These are phyloP conservation scores for Cnidoscolus chayamansa DNA, from an alignment of 441 rosid species.

Conservation along the genomic window DNA sequence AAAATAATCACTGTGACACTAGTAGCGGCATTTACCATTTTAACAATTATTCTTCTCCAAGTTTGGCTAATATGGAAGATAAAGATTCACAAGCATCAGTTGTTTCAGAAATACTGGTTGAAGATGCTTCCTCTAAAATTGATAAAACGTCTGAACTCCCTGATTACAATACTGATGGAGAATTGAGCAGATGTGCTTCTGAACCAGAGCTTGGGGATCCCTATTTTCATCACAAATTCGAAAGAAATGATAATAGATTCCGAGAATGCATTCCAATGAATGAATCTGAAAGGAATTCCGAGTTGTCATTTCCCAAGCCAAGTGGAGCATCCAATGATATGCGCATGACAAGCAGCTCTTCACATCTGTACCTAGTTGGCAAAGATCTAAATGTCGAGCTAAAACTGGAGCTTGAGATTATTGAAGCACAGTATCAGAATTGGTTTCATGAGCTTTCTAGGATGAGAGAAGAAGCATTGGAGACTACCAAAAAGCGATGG, in stretches of 20 bases:
- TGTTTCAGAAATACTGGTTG: conserved; percentile 43
- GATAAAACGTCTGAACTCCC: conserved; percentile 29
- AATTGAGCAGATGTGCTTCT: conserved; percentile 26
- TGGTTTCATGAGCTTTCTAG: conserved; percentile 46
- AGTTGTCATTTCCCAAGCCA: conserved; percentile 24
- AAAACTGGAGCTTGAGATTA: conserved; percentile 40
- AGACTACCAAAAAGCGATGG: conserved; percentile 49
- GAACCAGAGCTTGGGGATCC: conserved; percentile 34
- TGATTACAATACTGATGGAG: conserved; percentile 38
- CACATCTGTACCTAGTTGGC: conserved; percentile 29
- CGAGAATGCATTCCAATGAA: conserved; percentile 13
- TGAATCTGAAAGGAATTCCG: conserved; percentile 13
- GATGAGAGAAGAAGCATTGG: conserved; percentile 48
- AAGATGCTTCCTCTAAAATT: conserved; percentile 32
- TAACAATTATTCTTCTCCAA: conserved; percentile 28
- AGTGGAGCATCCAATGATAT: conserved; percentile 25
- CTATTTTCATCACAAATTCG: conserved; percentile 16
- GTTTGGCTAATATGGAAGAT: conserved; percentile 38
- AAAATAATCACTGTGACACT: conserved; percentile 8
- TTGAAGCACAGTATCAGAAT: conserved; percentile 41
- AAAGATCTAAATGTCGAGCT: conserved; percentile 35
- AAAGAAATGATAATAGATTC: neutral
- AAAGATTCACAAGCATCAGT: conserved; percentile 49
- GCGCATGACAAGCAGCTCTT: conserved; percentile 33
- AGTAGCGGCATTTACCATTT: conserved; percentile 14